Base-by-base conservation (phyloP, 495 filamentous ascomycete genomes). In the Parachaetomium inaequale region DNA sequence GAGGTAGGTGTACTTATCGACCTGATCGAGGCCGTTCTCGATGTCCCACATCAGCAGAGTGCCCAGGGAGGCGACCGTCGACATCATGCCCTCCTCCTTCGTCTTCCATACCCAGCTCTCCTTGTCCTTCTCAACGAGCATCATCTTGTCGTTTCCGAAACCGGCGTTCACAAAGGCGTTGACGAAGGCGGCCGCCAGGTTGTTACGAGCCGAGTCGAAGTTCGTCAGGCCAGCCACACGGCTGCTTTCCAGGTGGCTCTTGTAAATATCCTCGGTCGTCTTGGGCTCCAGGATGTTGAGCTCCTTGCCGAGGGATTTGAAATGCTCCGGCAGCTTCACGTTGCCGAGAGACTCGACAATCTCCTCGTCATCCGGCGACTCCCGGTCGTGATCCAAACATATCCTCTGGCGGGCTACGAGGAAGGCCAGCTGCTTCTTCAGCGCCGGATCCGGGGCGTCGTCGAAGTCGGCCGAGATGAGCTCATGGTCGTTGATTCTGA, bases 201-300 rank as follows among this genome's bases (percentile, higher is more conserved):
- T 99, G 80, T 98, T 92, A 63, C 92, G 81, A 40, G 94, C 93
- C 15, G 93, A 97, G 74, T 98, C 94, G 34, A 95, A 85, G 70
- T 96, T 96, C 19, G 92, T 97, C 73, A 95, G 79, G 26, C 93
- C 93, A 26, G 91, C 89, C 50, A 92, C 92, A 51, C 94, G 85
- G 62, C 87, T 94, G 79, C 89, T 97, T 74, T 99, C 94, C 17
- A 99, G 82, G 74, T 99, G 95, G 61, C 91, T 96, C 81, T 99
- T 99, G 82, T 99, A 99, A 67, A 99, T 99, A 70, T 99, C 94
- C 76, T 99, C 94, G 4, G 93, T 92, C 61, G 91, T 93, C 76
- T 96, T 96, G 19, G 94, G 94, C 50, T 98, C 94, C 38, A 99
- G 80, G 47, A 98, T 94, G 70, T 98, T 98, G 55, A 99, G 83